Percentiles rank a stretch among this genome's conserved stretches.
Conservation (phyloP, 768 basidiomycete genomes). For the Boletus rufocinnamomeus region DNA sequence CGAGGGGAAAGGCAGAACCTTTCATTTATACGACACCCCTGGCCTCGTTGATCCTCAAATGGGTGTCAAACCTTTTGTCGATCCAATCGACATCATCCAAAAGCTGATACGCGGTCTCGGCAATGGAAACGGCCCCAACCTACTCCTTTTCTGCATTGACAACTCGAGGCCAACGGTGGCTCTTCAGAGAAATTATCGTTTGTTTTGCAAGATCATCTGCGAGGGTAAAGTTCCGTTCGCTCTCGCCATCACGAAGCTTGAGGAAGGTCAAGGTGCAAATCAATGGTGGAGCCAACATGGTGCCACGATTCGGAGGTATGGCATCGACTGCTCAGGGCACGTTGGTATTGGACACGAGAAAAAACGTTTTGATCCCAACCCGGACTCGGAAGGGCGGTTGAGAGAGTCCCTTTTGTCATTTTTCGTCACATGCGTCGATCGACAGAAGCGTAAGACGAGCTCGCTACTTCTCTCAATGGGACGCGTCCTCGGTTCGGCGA, state of each 20-base stretch:
- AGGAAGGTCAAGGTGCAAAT: constrained; percentile 26
- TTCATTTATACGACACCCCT: constrained; percentile 36
- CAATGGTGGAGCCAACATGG: constrained; percentile 39
- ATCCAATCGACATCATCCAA: constrained; percentile 28
- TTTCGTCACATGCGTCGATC: constrained; percentile 16
- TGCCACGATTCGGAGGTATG: constrained; percentile 12
- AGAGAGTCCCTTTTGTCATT: constrained; percentile 27
- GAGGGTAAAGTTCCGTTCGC: constrained; percentile 30
- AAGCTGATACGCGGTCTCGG: constrained; percentile 35
- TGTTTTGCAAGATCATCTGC: constrained; percentile 32
- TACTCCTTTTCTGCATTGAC: constrained; percentile 36
- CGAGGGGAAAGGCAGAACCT: constrained; percentile 21
- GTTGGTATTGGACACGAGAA: constrained; percentile 37
- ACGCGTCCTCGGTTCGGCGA: constrained; percentile 5
- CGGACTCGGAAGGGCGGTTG: constrained; percentile 28
- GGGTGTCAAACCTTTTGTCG: constrained; percentile 19
- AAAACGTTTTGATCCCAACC: constrained; percentile 18
- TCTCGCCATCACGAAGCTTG: constrained; percentile 34
- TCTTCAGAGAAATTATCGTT: constrained; percentile 28
- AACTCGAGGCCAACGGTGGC: constrained; percentile 28
- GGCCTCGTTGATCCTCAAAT: constrained; percentile 34
- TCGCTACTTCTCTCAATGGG: constrained; percentile 14
- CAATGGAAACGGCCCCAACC: constrained; percentile 28
- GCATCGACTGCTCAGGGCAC: constrained; percentile 26
- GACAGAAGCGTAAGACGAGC: constrained; percentile 7